Conservation (phyloP, 23 red algal species). For the Chondrus crispus region DNA sequence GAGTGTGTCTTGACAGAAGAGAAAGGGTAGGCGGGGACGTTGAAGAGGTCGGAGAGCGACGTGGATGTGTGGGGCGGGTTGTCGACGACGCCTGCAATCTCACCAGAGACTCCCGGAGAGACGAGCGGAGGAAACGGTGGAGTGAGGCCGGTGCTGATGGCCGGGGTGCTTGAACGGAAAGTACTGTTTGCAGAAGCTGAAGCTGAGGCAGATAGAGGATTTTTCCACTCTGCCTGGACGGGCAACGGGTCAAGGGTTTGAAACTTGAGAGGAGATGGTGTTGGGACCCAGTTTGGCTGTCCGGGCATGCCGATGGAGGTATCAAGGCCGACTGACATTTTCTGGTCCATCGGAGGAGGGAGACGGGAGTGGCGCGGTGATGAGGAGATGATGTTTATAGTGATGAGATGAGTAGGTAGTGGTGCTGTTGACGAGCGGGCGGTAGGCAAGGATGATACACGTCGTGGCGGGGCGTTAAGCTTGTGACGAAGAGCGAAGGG, state of each 20-base stretch:
- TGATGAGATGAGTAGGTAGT: background rate
- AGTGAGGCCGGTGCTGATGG: slow-evolving; percentile 17
- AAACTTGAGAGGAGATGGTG: slow-evolving; percentile 2
- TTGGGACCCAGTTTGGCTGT: background rate
- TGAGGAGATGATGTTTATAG: background rate
- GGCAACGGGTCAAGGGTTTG: slow-evolving; percentile 9
- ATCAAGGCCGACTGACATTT: background rate
- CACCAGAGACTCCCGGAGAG: slow-evolving; percentile 51
- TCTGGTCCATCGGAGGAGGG: background rate
- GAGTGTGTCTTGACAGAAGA: background rate
- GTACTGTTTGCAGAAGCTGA: background rate
- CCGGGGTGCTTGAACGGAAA: background rate
- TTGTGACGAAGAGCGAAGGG: too few species aligned
- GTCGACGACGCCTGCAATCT: slow-evolving; percentile 20
- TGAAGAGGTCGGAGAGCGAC: slow-evolving; percentile 43
- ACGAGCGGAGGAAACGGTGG: slow-evolving; percentile 1
- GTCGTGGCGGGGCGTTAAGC: too few species aligned
- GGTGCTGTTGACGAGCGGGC: too few species aligned
- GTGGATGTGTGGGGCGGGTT: background rate
- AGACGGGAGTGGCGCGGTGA: background rate
- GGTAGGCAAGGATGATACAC: too few species aligned
- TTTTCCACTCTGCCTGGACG: slow-evolving; percentile 9
- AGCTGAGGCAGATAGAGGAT: slow-evolving; percentile 20
- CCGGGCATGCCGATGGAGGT: slow-evolving; percentile 9
- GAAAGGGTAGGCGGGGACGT: slow-evolving; percentile 37